A percentile compares a stretch with the other conserved stretches of the same genome.
Conservation (phyloP, 1,284 basidiomycete genomes). For the Heliocybe sulcata region DNA sequence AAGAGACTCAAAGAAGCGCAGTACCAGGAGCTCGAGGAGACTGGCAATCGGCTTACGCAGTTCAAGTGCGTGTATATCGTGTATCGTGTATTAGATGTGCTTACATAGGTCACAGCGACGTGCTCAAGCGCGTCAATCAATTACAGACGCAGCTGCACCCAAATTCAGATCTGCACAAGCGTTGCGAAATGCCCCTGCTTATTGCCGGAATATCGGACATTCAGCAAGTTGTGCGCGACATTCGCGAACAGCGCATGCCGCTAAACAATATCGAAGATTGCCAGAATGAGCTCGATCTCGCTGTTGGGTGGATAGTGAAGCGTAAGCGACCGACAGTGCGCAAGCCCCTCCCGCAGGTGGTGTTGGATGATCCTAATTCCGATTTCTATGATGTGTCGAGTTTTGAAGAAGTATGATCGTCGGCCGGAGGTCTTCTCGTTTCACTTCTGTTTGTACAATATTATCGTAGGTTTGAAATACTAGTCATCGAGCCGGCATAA, state of each 20-base stretch:
- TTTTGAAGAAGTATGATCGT: too few relatives aligned
- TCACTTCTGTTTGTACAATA: too few relatives aligned
- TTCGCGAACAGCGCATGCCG: neutral
- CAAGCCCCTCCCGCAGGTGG: neutral
- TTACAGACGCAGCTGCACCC: neutral
- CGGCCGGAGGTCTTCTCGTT: too few relatives aligned
- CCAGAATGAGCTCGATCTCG: neutral
- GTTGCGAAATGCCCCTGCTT: neutral
- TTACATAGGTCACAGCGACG: too few relatives aligned
- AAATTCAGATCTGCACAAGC: neutral
- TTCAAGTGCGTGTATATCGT: neutral
- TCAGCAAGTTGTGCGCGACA: neutral
- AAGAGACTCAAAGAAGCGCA: neutral
- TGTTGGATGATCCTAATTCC: neutral
- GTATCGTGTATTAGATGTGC: too few relatives aligned
- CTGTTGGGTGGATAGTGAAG: neutral
- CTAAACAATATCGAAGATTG: neutral
- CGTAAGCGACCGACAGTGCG: neutral
- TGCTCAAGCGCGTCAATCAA: neutral
- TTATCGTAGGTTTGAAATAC: too few relatives aligned
- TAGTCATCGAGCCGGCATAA: too few relatives aligned
- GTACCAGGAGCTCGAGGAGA: neutral
- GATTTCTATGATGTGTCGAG: too few relatives aligned
- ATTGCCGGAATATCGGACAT: neutral
- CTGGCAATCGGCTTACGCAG: neutral